Evolutionary conservation across 2,329 filamentous ascomycete species (phyloP).

Genomic region (Beauveria sp.): DNA sequence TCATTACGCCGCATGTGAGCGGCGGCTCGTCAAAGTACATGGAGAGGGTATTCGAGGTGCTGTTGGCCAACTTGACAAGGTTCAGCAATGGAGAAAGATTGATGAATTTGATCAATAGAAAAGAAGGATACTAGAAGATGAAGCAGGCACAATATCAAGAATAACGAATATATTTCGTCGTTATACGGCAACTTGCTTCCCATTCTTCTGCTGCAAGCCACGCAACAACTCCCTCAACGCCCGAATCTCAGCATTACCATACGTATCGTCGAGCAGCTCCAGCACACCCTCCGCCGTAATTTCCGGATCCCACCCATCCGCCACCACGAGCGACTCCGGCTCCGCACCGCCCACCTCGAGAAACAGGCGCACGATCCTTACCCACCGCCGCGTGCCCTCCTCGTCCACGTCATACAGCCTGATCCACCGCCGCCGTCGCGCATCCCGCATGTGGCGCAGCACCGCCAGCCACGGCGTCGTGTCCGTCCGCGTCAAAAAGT

Average conservation of each 20-base stretch:
- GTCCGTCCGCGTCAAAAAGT: conserved; percentile 17
- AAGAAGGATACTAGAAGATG: conserved; percentile 20
- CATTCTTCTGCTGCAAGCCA: neutral
- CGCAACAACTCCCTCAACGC: conserved; percentile 13
- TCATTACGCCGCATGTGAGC: conserved; percentile 50
- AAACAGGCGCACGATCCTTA: conserved; percentile 20
- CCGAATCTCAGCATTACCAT: conserved; percentile 16
- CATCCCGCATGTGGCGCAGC: conserved; percentile 24
- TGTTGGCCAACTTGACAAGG: conserved; percentile 33
- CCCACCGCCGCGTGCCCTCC: conserved; percentile 23
- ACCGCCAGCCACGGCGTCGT: conserved; percentile 24
- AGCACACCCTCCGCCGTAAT: conserved; percentile 22
- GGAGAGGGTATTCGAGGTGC: conserved; percentile 33
- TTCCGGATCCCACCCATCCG: conserved; percentile 24
- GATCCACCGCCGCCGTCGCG: conserved; percentile 24
- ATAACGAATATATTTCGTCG: too few species aligned
- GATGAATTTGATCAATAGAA: conserved; percentile 33
- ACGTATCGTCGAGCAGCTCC: conserved; percentile 20
- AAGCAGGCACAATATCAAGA: neutral
- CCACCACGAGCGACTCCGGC: conserved; percentile 18
- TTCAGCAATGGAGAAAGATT: conserved; percentile 29
- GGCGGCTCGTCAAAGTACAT: conserved; percentile 33
- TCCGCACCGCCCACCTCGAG: conserved; percentile 21
- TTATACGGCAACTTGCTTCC: neutral
- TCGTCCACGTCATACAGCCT: conserved; percentile 21